Evolutionary conservation across 768 basidiomycete species (phyloP).

Genomic region (Agrocybe chaxingu): DNA sequence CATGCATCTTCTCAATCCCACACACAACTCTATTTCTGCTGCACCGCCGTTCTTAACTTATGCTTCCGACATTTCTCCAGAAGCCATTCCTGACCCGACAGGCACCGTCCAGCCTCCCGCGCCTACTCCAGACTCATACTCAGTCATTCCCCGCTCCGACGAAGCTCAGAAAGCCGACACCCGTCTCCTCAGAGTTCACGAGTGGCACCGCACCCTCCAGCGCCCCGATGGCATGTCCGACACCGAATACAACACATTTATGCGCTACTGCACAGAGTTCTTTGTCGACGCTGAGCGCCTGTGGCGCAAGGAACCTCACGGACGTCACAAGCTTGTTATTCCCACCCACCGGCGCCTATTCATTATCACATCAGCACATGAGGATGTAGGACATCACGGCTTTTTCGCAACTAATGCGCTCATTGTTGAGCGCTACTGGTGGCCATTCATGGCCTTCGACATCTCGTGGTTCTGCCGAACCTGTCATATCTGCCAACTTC

Average conservation of each 20-base stretch:
- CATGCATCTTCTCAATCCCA: slow-evolving; percentile 11
- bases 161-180: slow-evolving; percentile 7
- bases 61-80: no score
- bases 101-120: not conserved
- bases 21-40: not conserved
- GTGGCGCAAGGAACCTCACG: slow-evolving; percentile 17
- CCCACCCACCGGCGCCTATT: slow-evolving; percentile 6
- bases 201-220: slow-evolving; percentile 5
- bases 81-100: no score
- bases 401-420: slow-evolving; percentile 17
- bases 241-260: slow-evolving; percentile 9
- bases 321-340: slow-evolving; percentile 22
- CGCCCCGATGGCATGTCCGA: slow-evolving; percentile 7
- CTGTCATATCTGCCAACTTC: slow-evolving; percentile 28
- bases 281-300: slow-evolving; percentile 13
- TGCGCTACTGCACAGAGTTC: slow-evolving; percentile 18
- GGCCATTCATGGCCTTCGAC: slow-evolving; percentile 22
- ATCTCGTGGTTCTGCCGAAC: slow-evolving; percentile 22
- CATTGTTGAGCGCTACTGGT: slow-evolving; percentile 27
- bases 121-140: slow-evolving; percentile 4
- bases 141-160: slow-evolving; percentile 6
- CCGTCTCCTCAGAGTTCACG: slow-evolving; percentile 4
- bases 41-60: no score
- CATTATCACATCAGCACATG: slow-evolving; percentile 20
- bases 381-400: slow-evolving; percentile 24